Evolutionary conservation across 2,329 filamentous ascomycete species (phyloP), one percentile per base, ranked within the genome.

Genomic region (Fusarium humuli): DNA sequence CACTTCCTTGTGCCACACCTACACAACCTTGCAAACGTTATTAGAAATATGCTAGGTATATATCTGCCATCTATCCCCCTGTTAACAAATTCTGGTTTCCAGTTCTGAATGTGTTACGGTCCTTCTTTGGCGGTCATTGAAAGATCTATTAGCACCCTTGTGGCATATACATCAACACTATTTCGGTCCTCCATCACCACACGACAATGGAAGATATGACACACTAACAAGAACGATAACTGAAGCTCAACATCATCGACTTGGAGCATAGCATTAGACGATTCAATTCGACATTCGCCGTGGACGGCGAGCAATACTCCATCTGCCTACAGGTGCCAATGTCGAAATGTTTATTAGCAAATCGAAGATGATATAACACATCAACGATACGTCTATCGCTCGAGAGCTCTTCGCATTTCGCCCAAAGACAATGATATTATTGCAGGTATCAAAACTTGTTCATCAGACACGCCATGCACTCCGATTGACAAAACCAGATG

Each of bases 1-100:
- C 73, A 75, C 64, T 61, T 75, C 64, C 60, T 63, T 71, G 73
- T 74, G 73, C 73, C 73, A 75, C 73, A 72, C 69, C 61, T 61
- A 55, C 62, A 47, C 55, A 69, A 61, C 61, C 70, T 60, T 55
- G 61, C 47, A 58, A 67, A 67, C 49, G 60, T 56, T 57, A 61
- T 57, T 56, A 29, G 44, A 56, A 34, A 57, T 16, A 37, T 44
- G 44, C 54, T 41, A 42, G 45, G 56, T 65, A 65, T 73, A 75
- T 73, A 75, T 72, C 46, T 57, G 27, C 40, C 58, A 29, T 29
- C 45, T 53, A 22, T 69, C 62, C 67, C 67, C 62, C 49, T 64
- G 58, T 50, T 62, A 11, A 42, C 12, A 3, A 4, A 18, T 55
- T n/a, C 34, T 20, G 23, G 20, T n/a, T 20, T 27, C 25, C 23